Conservation (phyloP, 768 basidiomycete species). For the Cubamyces lactineus region DNA sequence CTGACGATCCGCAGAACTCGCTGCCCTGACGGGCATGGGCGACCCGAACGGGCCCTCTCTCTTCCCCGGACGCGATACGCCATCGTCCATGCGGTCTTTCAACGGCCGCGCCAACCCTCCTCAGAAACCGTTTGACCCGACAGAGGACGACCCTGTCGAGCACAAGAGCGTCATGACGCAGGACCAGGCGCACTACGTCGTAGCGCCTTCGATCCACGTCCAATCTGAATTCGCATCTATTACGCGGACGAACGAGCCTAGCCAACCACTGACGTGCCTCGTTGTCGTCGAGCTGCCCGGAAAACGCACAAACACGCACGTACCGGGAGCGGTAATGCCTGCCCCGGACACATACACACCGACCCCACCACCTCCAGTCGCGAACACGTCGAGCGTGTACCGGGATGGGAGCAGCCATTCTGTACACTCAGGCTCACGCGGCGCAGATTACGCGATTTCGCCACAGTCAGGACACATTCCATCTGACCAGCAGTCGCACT, state of each 20-base stretch:
- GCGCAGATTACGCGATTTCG: slow-evolving; percentile 18
- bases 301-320: slow-evolving; percentile 51
- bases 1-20: slow-evolving; percentile 68
- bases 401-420: slow-evolving; percentile 25
- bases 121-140: slow-evolving; percentile 62
- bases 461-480: slow-evolving; percentile 15
- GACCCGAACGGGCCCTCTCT: slow-evolving; percentile 56
- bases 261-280: slow-evolving; percentile 91
- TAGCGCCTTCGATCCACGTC: slow-evolving; percentile 92
- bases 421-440: slow-evolving; percentile 21
- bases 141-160: slow-evolving; percentile 75
- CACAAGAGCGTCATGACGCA: slow-evolving; percentile 32
- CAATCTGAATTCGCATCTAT: slow-evolving; percentile 89
- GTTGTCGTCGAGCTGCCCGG: slow-evolving; percentile 91
- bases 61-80: slow-evolving; percentile 73
- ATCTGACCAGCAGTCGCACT: slow-evolving; percentile 20
- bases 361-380: not conserved
- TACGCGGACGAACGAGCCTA: slow-evolving; percentile 65
- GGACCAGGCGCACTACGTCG: slow-evolving; percentile 66
- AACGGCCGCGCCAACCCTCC: slow-evolving; percentile 25
- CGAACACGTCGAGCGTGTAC: slow-evolving; percentile 11
- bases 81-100: slow-evolving; percentile 43
- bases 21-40: slow-evolving; percentile 90
- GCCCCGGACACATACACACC: slow-evolving; percentile 14
- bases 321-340: slow-evolving; percentile 35